A percentile compares a stretch with the other conserved stretches of the same genome.
These are phyloP conservation scores for Aspergillus fumigatiaffinis DNA, from an alignment of 2,329 filamentous ascomycete species.

Conservation along the genomic window DNA sequence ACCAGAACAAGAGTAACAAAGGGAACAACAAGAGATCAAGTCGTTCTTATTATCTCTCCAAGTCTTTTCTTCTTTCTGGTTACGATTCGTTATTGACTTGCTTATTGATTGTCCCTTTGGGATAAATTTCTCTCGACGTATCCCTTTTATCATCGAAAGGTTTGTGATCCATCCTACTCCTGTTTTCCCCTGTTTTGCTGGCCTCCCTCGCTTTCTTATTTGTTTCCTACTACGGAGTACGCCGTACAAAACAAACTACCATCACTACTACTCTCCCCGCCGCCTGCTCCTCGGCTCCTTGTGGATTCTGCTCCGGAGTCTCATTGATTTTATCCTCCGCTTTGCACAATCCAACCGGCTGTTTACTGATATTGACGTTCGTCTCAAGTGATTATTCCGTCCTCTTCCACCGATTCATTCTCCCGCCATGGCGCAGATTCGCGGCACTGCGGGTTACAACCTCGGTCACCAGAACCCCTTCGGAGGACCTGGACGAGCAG, in stretches of 20 bases:
- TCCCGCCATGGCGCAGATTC: conserved; percentile 48
- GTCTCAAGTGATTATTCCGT: conserved; percentile 4
- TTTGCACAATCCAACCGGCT: background rate
- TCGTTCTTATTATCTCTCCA: background rate
- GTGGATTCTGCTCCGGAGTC: background rate
- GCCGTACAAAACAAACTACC: background rate
- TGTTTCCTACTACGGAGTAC: background rate
- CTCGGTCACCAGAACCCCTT: conserved; percentile 72
- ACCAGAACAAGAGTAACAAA: conserved; percentile 9
- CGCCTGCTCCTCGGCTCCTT: background rate
- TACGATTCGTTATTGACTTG: background rate
- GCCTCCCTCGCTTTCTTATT: background rate
- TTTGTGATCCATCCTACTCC: background rate
- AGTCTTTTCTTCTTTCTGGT: background rate
- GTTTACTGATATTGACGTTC: background rate
- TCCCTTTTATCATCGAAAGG: background rate
- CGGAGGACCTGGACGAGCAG: conserved; percentile 55
- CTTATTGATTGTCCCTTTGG: background rate
- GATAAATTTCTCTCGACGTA: background rate
- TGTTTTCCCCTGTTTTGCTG: background rate
- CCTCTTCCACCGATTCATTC: conserved; percentile 2
- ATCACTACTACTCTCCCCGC: background rate
- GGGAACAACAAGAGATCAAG: background rate
- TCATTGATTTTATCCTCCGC: conserved; percentile 5
- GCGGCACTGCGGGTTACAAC: conserved; percentile 77